A percentile compares a stretch with the other conserved stretches of the same genome.
phyloP scores from a whole-genome alignment of 2,329 filamentous ascomycete genomes.

The Domatiomyces catenatus region DNA sequence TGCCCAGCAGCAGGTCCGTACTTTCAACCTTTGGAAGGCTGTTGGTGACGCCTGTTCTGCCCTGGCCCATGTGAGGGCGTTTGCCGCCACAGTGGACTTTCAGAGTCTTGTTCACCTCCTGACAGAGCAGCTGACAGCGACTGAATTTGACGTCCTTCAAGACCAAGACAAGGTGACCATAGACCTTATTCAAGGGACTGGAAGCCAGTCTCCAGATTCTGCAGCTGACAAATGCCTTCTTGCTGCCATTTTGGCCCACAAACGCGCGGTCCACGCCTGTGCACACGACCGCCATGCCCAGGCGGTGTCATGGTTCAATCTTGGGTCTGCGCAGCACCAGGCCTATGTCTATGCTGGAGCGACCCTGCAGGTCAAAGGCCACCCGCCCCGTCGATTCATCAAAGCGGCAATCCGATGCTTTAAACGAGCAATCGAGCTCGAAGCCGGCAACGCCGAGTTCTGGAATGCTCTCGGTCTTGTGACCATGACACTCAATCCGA shows the following conservation, averaged over 20 bases:
- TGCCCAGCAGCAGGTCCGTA: constrained; percentile 44
- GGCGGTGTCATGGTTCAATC: constrained; percentile 91
- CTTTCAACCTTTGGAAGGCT: constrained; percentile 92
- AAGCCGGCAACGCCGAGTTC: constrained; percentile 86
- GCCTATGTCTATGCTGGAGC: constrained; percentile 42
- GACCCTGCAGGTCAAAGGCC: constrained; percentile 25
- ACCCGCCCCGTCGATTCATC: constrained; percentile 51
- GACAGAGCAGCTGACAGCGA: constrained; percentile 13
- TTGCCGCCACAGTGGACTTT: constrained; percentile 46
- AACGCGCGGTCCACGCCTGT: constrained; percentile 62
- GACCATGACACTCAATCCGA: constrained; percentile 69
- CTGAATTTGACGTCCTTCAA: constrained; percentile 46
- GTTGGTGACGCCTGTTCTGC: constrained; percentile 76
- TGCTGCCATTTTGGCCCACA: constrained; percentile 68
- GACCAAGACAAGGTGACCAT: constrained; percentile 47
- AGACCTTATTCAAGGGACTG: constrained; percentile 9
- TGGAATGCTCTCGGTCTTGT: constrained; percentile 93
- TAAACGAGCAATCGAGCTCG: constrained; percentile 88
- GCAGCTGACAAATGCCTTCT: constrained; percentile 43
- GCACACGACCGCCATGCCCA: constrained; percentile 68
- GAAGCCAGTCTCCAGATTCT: constrained; percentile 17
- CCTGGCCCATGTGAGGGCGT: constrained; percentile 63
- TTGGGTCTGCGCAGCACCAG: constrained; percentile 84
- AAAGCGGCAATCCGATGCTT: constrained; percentile 78
- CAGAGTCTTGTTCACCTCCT: constrained; percentile 14